Evolutionary conservation across 2,329 filamentous ascomycete genomes (phyloP), one percentile per base, ranked within the genome.

Genomic region (Bimuria novae-zelandiae): DNA sequence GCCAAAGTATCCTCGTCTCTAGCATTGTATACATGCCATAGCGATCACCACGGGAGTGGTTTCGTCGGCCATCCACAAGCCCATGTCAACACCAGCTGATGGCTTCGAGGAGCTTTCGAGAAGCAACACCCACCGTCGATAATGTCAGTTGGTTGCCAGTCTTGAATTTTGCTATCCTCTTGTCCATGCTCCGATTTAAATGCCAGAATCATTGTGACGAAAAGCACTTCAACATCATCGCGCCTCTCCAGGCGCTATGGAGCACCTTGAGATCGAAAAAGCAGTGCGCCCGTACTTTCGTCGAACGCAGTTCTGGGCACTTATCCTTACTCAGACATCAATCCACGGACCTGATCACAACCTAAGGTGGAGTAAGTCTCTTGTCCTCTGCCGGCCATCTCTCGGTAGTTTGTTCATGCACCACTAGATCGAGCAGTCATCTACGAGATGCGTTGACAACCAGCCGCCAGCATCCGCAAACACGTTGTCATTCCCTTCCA

Each of bases 101-200:
- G 19, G 57, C 57, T 7, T 52, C 46, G 16, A 49, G 19, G 22
- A 47, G 56, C 10, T 59, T 59, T 27, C 51, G 51, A 16, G 43
- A 52, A 23, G 21, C 30, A 5, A 19, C 45, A 6, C 57, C 49
- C 8, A 41, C n/a, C 12, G 43, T 60, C 1, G 30, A 49, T 17
- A 51, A 53, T 19, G 37, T 46, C 4, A 60, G 55, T 30, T 60
- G 57, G 51, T 35, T 55, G 2, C 54, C 57, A 14, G 54, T 60
- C 5, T 19, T 54, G 7, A 19, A 37, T 2, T 60, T 55, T 32
- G 43, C 39, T 7, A 46, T 57, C 14, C 51, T 39, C 14, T 55
- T 51, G 44, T 29, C 53, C 21, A 33, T 60, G 1, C 57, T 57
- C 29, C 54, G 57, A 19, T 52, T 60, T 22, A 19, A 40, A 12